phyloP scores from a whole-genome alignment of 2,329 filamentous ascomycete species.

The Clarireedia paspali region DNA sequence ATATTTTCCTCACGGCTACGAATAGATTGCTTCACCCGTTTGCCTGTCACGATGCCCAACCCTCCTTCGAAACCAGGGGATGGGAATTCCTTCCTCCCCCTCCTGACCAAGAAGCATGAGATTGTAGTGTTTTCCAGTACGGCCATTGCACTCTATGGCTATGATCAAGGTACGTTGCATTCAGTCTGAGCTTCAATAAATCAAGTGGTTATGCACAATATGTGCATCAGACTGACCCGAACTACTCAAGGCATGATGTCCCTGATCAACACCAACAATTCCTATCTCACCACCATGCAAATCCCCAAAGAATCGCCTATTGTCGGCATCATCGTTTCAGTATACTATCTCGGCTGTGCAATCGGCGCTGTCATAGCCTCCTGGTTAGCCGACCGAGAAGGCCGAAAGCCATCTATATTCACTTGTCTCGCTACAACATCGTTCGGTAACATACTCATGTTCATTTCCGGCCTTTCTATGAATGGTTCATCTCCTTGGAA shows the following conservation, averaged over 20 bases:
- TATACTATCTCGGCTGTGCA: constrained; percentile 56
- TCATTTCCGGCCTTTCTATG: constrained; percentile 44
- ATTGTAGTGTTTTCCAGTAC: constrained; percentile 34
- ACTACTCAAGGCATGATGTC: constrained; percentile 57
- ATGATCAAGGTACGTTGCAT: constrained; percentile 58
- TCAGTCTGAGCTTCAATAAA: too few species aligned
- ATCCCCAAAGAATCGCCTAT: constrained; percentile 29
- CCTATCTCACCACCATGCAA: constrained; percentile 50
- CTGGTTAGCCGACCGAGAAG: constrained; percentile 44
- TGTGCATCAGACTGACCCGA: too few species aligned
- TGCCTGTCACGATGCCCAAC: constrained; percentile 26
- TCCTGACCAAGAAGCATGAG: constrained; percentile 30
- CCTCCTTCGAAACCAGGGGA: constrained; percentile 22
- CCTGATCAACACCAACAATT: constrained; percentile 48
- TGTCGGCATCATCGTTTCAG: constrained; percentile 39
- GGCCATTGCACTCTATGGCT: constrained; percentile 61
- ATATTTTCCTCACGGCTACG: not conserved
- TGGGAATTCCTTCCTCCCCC: constrained; percentile 18
- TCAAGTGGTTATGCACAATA: too few species aligned
- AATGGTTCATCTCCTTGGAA: constrained; percentile 33
- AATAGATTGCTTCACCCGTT: not conserved
- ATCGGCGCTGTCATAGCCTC: constrained; percentile 49
- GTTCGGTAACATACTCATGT: constrained; percentile 53
- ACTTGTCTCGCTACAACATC: constrained; percentile 44
- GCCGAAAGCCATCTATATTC: constrained; percentile 48